These are phyloP conservation scores for Hansenula sp. DNA, from an alignment of 1,139 yeast genomes.

Conservation along the genomic window DNA sequence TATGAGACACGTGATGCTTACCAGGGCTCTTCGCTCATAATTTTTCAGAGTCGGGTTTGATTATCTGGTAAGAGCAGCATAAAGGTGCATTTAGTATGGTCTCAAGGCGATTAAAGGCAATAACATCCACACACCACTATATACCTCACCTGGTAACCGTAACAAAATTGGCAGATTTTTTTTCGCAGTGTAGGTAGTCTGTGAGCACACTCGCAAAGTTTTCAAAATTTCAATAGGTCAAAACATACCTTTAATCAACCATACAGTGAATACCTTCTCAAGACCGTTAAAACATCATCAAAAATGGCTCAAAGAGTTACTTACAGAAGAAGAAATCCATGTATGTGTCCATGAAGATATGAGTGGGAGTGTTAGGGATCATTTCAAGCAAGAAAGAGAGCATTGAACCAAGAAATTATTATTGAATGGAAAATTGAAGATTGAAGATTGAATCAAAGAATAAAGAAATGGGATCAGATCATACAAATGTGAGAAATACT, in stretches of 20 bases:
- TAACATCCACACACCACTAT: slow-evolving; percentile 4
- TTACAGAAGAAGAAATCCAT: slow-evolving; percentile 79
- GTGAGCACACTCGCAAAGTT: slow-evolving; percentile 6
- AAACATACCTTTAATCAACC: slow-evolving; percentile 1
- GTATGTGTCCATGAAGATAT: slow-evolving; percentile 38
- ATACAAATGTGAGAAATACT: neutral
- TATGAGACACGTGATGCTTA: neutral
- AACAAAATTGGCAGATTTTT: neutral
- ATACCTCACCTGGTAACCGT: neutral
- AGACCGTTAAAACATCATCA: slow-evolving; percentile 11
- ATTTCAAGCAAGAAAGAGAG: neutral
- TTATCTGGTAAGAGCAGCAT: neutral
- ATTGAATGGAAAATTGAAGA: neutral
- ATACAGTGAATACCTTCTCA: slow-evolving; percentile 4
- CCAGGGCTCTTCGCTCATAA: neutral
- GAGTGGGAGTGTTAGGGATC: neutral
- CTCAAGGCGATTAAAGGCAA: no score
- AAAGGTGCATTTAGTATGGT: neutral
- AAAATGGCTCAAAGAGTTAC: slow-evolving; percentile 80
- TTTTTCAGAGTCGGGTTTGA: no score
- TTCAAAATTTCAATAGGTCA: slow-evolving; percentile 4
- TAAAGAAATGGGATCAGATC: neutral
- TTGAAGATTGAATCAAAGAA: neutral
- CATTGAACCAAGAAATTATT: neutral
- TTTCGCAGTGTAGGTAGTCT: neutral